phyloP scores from a whole-genome alignment of 23 red algal species.

The Gracilaria gracilis region DNA sequence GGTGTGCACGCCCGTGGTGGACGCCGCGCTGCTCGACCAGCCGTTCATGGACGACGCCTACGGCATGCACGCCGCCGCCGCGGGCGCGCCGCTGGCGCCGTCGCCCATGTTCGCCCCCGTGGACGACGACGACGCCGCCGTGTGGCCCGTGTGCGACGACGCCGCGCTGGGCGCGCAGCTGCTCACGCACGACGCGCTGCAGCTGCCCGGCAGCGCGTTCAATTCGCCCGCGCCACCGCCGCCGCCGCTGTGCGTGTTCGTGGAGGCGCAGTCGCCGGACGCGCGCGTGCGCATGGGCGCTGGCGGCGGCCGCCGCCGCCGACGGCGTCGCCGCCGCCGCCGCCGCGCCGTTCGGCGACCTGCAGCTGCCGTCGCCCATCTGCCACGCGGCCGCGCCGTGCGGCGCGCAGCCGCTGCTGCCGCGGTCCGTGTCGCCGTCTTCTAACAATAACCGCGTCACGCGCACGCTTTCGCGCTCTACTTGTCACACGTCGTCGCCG shows the following conservation, averaged over 20 bases:
- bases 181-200: not conserved
- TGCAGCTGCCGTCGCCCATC: not conserved
- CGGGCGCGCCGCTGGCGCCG: not conserved
- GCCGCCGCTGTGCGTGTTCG: not conserved
- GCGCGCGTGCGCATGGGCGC: too few species aligned
- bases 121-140: not conserved
- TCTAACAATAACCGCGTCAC: conserved; percentile 39
- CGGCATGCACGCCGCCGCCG: not conserved
- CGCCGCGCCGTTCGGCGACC: not conserved
- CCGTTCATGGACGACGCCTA: not conserved
- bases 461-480: conserved; percentile 5
- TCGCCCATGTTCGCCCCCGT: not conserved
- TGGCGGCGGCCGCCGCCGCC: too few species aligned
- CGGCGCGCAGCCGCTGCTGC: not conserved
- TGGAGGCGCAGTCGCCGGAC: not conserved
- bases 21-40: not conserved
- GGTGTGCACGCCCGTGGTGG: not conserved
- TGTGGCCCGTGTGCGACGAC: conserved; percentile 1
- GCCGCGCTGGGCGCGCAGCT: not conserved
- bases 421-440: conserved; percentile 2
- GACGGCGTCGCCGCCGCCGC: not conserved
- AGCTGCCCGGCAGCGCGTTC: not conserved
- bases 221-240: not conserved
- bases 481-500: conserved; percentile 2
- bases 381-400: not conserved